phyloP scores from a whole-genome alignment of 2,329 filamentous ascomycete genomes.

The Aspergillus neotritici region DNA sequence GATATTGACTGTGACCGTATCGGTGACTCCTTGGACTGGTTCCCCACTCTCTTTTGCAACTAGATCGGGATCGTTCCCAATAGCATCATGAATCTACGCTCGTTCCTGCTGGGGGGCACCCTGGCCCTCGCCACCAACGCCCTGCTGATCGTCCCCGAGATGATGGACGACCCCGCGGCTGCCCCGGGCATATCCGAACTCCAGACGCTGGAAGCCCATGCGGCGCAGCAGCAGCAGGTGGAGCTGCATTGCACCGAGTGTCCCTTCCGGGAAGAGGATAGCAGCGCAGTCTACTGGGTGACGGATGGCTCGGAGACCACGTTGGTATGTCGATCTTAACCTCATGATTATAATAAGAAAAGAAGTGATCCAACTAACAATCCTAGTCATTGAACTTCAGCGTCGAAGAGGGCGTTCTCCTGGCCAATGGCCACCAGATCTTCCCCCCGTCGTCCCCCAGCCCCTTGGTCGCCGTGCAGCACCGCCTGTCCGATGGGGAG shows the following conservation, averaged over 20 bases:
- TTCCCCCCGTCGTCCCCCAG: slow-evolving; percentile 33
- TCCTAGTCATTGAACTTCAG: slow-evolving; percentile 33
- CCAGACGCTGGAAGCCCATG: slow-evolving; percentile 21
- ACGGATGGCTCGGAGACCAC: slow-evolving; percentile 31
- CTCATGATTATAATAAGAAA: neutral
- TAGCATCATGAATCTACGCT: slow-evolving; percentile 32
- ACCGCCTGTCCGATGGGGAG: slow-evolving; percentile 31
- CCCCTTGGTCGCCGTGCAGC: slow-evolving; percentile 30
- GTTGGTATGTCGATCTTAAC: slow-evolving; percentile 29
- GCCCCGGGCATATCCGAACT: slow-evolving; percentile 21
- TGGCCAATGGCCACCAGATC: slow-evolving; percentile 36
- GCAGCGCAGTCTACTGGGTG: slow-evolving; percentile 23
- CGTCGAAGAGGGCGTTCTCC: slow-evolving; percentile 29
- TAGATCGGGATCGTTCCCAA: slow-evolving; percentile 3
- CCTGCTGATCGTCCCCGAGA: slow-evolving; percentile 35
- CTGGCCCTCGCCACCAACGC: slow-evolving; percentile 33
- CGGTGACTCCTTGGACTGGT: neutral
- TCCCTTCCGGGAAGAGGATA: slow-evolving; percentile 32
- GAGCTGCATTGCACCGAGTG: slow-evolving; percentile 35
- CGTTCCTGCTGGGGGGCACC: slow-evolving; percentile 30
- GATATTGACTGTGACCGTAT: neutral
- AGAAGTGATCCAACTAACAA: slow-evolving; percentile 1
- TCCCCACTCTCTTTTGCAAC: slow-evolving; percentile 9
- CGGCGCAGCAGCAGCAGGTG: slow-evolving; percentile 24
- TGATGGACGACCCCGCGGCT: slow-evolving; percentile 20